These are phyloP conservation scores for Exophiala sp. DNA, from an alignment of 2,329 filamentous ascomycete genomes.

Conservation along the genomic window DNA sequence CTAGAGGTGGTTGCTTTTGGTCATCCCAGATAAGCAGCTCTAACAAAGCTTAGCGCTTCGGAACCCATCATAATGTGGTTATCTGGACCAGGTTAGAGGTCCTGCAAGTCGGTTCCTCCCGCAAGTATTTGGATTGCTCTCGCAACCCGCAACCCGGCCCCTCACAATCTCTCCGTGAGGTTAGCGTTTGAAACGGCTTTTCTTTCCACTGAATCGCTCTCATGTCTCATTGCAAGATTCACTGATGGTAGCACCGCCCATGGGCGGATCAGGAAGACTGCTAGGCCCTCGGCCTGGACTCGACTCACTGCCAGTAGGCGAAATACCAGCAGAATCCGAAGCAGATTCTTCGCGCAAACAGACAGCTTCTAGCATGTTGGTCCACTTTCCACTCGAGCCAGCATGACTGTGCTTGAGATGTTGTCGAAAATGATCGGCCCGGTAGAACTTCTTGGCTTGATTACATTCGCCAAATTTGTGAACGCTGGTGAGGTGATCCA, in stretches of 20 bases:
- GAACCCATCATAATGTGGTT: conserved; percentile 2
- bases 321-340: conserved; percentile 34
- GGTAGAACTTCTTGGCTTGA: conserved; percentile 95
- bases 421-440: conserved; percentile 96
- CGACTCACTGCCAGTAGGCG: conserved; percentile 22
- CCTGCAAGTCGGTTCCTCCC: conserved; percentile 20
- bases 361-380: conserved; percentile 92
- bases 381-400: conserved; percentile 97
- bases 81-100: conserved; percentile 13
- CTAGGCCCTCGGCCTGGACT: conserved; percentile 21
- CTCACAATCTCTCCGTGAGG: conserved; percentile 1
- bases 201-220: conserved; percentile 3
- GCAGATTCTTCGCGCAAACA: conserved; percentile 86
- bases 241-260: conserved; percentile 25
- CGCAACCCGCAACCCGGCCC: conserved; percentile 11
- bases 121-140: conserved; percentile 13
- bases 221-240: conserved; percentile 24
- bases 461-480: conserved; percentile 99
- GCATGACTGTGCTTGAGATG: conserved; percentile 97
- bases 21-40: conserved; percentile 11
- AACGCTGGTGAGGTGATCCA: conserved; percentile 80
- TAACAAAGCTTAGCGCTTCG: conserved; percentile 10
- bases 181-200: conserved; percentile 4
- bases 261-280: conserved; percentile 19
- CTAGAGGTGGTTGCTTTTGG: background rate